phyloP scores from a whole-genome alignment of 345 rosid genomes.

The Pugionium dolabratum region DNA sequence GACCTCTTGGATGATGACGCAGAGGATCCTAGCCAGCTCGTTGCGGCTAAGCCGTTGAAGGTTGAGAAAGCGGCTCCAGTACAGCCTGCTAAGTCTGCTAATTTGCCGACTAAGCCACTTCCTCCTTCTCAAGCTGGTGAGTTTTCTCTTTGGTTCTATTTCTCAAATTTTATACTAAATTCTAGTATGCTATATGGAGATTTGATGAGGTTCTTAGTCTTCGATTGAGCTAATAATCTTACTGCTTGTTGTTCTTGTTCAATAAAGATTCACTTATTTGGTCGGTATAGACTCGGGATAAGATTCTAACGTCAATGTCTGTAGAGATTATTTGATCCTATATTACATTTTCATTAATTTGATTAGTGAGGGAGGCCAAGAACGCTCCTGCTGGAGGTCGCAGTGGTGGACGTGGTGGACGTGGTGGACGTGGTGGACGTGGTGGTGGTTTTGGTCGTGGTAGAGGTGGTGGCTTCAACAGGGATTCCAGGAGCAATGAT shows the following conservation, averaged over 20 bases:
- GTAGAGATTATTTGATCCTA: background rate
- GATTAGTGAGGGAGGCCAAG: conserved; percentile 65
- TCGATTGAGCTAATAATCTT: background rate
- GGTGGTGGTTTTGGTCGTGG: conserved; percentile 44
- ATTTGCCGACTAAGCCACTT: conserved; percentile 71
- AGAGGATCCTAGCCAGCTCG: conserved; percentile 65
- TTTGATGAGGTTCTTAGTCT: conserved; percentile 16
- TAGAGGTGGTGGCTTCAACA: conserved; percentile 53
- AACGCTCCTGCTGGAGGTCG: conserved; percentile 51
- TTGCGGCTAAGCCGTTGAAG: conserved; percentile 55
- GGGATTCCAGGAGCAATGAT: conserved; percentile 56
- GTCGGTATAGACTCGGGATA: background rate
- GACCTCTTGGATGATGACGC: conserved; percentile 72
- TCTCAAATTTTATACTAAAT: background rate
- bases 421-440: conserved; percentile 35
- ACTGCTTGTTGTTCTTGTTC: background rate
- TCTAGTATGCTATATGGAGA: background rate
- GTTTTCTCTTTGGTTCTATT: background rate
- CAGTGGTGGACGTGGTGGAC: conserved; percentile 24
- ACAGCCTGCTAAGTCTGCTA: conserved; percentile 53
- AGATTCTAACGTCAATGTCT: background rate
- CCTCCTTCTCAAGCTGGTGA: conserved; percentile 88
- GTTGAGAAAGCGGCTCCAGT: conserved; percentile 43
- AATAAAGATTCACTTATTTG: background rate
- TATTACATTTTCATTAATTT: conserved; percentile 2